phyloP scores from a whole-genome alignment of 352 stramenopile genomes.

The Pythium vanterpoolii region DNA sequence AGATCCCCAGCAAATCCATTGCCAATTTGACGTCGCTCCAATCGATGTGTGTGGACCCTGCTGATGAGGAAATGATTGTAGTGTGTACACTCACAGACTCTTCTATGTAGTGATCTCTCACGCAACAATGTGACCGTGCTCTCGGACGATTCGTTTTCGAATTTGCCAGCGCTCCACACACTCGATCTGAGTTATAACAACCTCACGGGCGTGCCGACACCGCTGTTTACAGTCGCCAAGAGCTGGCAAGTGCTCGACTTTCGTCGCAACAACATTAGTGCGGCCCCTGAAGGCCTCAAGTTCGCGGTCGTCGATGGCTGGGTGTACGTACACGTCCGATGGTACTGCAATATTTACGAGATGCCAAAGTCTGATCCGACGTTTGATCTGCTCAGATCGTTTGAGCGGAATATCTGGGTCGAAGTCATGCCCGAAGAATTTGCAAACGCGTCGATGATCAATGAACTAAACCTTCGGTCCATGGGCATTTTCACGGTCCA shows the following conservation, averaged over 20 bases:
- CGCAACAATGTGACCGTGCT: constrained; percentile 44
- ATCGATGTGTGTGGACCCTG: constrained; percentile 28
- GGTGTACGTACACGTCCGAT: constrained; percentile 34
- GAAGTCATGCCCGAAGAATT: constrained; percentile 47
- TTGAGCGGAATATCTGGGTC: constrained; percentile 59
- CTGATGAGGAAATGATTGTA: neutral
- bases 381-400: constrained; percentile 32
- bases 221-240: constrained; percentile 36
- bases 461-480: constrained; percentile 46
- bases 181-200: constrained; percentile 59
- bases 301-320: constrained; percentile 43
- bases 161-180: constrained; percentile 46
- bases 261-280: constrained; percentile 40
- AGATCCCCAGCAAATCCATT: constrained; percentile 26
- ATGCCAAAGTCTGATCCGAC: neutral
- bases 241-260: constrained; percentile 63
- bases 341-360: neutral
- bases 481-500: constrained; percentile 66
- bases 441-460: constrained; percentile 37
- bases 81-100: too few species aligned
- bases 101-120: constrained; percentile 37
- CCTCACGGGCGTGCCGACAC: constrained; percentile 34
- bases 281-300: constrained; percentile 35
- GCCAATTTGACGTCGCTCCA: constrained; percentile 38
- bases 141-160: constrained; percentile 37